Evolutionary conservation across 2,329 filamentous ascomycete species (phyloP).

Genomic region (Camillea tinctor): DNA sequence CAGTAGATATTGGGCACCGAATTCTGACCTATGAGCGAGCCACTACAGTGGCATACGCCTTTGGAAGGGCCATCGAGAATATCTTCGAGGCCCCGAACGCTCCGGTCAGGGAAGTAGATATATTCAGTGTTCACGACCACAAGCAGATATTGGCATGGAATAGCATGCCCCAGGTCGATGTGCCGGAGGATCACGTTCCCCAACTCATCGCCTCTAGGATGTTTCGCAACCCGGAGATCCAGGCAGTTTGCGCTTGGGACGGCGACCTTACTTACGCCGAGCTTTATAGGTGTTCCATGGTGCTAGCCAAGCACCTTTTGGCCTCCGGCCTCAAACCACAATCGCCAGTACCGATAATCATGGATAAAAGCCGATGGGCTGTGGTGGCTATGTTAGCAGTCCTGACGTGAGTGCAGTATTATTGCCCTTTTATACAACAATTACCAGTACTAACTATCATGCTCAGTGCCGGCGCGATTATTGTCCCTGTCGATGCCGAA

Average conservation of each 20-base stretch:
- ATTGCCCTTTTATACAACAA: constrained; percentile 34
- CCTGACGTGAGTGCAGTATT: constrained; percentile 55
- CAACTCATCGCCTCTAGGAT: constrained; percentile 44
- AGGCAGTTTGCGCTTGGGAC: constrained; percentile 33
- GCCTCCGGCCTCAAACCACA: constrained; percentile 28
- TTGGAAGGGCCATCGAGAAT: constrained; percentile 50
- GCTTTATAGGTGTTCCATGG: constrained; percentile 28
- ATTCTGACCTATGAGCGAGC: constrained; percentile 44
- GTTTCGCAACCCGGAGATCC: constrained; percentile 36
- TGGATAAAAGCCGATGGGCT: constrained; percentile 68
- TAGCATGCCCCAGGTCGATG: constrained; percentile 41
- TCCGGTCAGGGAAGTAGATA: constrained; percentile 45
- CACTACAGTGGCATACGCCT: constrained; percentile 49
- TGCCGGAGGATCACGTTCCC: constrained; percentile 43
- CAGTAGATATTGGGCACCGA: constrained; percentile 44
- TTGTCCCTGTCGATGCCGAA: constrained; percentile 49
- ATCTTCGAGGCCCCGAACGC: constrained; percentile 43
- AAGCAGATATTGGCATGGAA: constrained; percentile 55
- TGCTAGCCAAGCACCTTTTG: constrained; percentile 29
- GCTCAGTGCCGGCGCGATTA: constrained; percentile 44
- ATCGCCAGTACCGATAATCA: constrained; percentile 60
- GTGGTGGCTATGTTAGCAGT: constrained; percentile 69
- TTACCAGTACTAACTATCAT: constrained; percentile 2
- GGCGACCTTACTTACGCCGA: constrained; percentile 32
- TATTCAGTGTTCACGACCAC: constrained; percentile 56